A percentile compares a stretch with the other conserved stretches of the same genome.
phyloP scores from a whole-genome alignment of 73 alveolate species.

The Paramecium biaurelia region DNA sequence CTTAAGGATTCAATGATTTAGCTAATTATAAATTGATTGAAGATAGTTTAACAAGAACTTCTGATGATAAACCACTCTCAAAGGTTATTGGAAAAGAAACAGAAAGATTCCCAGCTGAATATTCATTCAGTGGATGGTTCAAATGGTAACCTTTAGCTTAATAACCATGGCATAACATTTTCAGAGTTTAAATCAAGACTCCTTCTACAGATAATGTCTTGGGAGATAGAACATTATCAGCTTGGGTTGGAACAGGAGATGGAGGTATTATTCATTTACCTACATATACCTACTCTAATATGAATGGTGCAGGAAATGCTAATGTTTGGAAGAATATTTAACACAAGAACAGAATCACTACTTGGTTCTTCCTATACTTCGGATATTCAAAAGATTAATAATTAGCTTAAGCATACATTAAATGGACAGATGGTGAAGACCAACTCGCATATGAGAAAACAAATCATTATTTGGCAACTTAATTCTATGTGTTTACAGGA shows the following conservation, averaged over 20 bases:
- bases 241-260: constrained; percentile 11
- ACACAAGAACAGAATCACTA: constrained; percentile 16
- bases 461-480: constrained; percentile 30
- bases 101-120: constrained; percentile 41
- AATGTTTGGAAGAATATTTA: constrained; percentile 25
- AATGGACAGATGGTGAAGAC: constrained; percentile 19
- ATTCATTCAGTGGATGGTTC: constrained; percentile 54
- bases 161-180: constrained; percentile 51
- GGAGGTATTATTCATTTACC: constrained; percentile 53
- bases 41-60: background rate
- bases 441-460: background rate
- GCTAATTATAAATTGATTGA: background rate
- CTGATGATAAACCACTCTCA: background rate
- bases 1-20: background rate
- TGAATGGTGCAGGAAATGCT: constrained; percentile 49
- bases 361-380: constrained; percentile 17
- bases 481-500: constrained; percentile 22
- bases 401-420: background rate
- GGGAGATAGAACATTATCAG: constrained; percentile 38
- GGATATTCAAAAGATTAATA: background rate
- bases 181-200: constrained; percentile 34
- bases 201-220: constrained; percentile 39
- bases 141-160: constrained; percentile 11
- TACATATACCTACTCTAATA: constrained; percentile 32
- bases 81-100: background rate